phyloP scores from a whole-genome alignment of 2,329 filamentous ascomycete genomes.

The Colletotrichum zoysiae region DNA sequence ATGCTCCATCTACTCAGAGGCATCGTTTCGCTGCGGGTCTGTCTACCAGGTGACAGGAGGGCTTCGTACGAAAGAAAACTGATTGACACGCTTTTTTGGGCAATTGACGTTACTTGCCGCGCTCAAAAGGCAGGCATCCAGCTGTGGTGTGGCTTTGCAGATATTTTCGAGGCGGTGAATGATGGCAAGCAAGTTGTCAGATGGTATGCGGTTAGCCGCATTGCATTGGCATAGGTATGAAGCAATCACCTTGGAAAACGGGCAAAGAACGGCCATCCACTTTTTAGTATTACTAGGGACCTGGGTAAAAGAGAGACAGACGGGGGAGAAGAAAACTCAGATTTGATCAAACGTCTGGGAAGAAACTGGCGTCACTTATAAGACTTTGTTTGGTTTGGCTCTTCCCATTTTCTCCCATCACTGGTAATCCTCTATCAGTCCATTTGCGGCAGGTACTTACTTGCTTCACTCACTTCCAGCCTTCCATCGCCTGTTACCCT shows the following conservation, averaged over 20 bases:
- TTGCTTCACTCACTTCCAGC: background rate
- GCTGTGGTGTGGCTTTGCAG: background rate
- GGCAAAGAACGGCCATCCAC: background rate
- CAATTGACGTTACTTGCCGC: background rate
- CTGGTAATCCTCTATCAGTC: background rate
- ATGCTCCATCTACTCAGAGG: background rate
- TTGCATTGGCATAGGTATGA: background rate
- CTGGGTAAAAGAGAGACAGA: background rate
- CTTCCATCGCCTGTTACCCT: background rate
- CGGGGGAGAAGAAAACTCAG: background rate
- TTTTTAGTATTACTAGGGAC: no score
- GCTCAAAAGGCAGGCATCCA: background rate
- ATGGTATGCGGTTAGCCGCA: slow-evolving; percentile 4
- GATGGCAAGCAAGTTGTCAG: background rate
- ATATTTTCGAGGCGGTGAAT: background rate
- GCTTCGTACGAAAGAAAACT: background rate
- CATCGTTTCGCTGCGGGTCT: background rate
- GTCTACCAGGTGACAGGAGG: background rate
- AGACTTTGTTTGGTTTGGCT: no score
- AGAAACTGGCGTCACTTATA: background rate
- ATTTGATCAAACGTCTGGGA: background rate
- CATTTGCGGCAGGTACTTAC: background rate
- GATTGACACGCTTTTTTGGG: no score
- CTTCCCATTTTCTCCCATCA: background rate
- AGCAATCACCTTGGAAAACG: background rate